Base-by-base conservation (phyloP, 2,329 filamentous ascomycete species). In the Exserohilum rostratum region DNA sequence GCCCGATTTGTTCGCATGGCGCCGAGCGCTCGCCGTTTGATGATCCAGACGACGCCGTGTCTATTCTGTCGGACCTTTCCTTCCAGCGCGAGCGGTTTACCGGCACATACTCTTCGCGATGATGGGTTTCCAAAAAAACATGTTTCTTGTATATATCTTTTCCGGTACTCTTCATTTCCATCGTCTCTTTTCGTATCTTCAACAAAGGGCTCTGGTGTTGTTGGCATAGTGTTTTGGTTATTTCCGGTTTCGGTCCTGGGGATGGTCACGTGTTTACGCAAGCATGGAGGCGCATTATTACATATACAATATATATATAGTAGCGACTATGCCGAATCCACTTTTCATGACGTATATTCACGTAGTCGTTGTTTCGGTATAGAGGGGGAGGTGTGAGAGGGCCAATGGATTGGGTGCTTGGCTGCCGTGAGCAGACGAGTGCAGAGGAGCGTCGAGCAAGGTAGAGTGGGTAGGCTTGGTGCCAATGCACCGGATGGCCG, bases 1-100 rank as follows among this genome's bases (percentile, higher is more conserved):
- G 55, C 25, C 55, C 57, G 5, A 44, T 60, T 11, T 57, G 51
- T 9, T 67, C 67, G 20, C 65, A 54, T 35, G 65, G 65, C 1
- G 65, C 67, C 13, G 55, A 62, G 37, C 61, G 64, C 11, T 73
- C 71, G 29, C 73, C 73, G 1, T 76, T 76, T 48, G 71, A 66
- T 5, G 71, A 76, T 46, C 67, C 71, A 5, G 62, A 69, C 15
- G 58, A 72, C 18, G 68, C 48, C 1, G 58, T 72, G 61, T 73
- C 67, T 6, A 62, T 59, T 4, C 65, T 73, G 30, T 73, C 69
- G 3, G 69, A 75, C 31, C 35, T 73, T 7, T 73, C 70, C 6
- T 71, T 72, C 39, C 70, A 74, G 33, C 39, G 67, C 5, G 69
- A 40, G 5, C 11, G 10, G 13, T 12, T 4, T 17, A 17, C 7